Evolutionary conservation across 148 eudicot species (phyloP), one percentile per base, ranked within the genome.

Genomic region (Dianthus caryophyllus): DNA sequence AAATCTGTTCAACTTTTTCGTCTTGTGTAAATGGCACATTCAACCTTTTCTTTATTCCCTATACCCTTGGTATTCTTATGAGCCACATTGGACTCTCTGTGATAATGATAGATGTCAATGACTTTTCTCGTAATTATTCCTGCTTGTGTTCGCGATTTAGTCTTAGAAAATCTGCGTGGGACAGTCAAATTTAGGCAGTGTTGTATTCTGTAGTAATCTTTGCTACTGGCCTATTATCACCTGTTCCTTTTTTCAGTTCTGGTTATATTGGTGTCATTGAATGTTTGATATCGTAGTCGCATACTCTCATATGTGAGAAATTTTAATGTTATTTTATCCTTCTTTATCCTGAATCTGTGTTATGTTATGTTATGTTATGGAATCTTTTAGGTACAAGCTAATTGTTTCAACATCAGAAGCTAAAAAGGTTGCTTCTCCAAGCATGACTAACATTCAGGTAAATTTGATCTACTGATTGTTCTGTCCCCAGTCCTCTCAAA

Each of bases 361-460:
- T 59, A 76, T 51, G 59, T 66, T 24, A 57, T 60, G 30, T 30
- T 59, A 76, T 51, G 59, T 66, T 24, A 57, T 57, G 64, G 9
- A 64, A 49, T 50, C 21, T 76, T 84, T 60, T 85, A 95, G 99
- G 61, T 95, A 88, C 87, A 95, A 95, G 82, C 85, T 95, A 71
- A 85, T 88, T 49, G 91, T 95, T 55, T 81, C 89, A 47, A 87
- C 88, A 47, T 64, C 96, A 13, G 93, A 90, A 72, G 88, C 93
- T 62, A 90, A 73, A 83, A 90, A 88, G 79, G 80, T 95, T 78
- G 86, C 84, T 67, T 81, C 96, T 75, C 97, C 99, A 14, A 80
- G 84, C 64, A 85, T 90, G 44, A 75, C 88, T 53, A 95, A 90
- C 76, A 90, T 95, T 64, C 97, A 95, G 99, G 99, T 95, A 61